Evolutionary conservation across 2,329 filamentous ascomycete species (phyloP), one percentile per base, ranked within the genome.

Genomic region (Apiospora saccharicola): DNA sequence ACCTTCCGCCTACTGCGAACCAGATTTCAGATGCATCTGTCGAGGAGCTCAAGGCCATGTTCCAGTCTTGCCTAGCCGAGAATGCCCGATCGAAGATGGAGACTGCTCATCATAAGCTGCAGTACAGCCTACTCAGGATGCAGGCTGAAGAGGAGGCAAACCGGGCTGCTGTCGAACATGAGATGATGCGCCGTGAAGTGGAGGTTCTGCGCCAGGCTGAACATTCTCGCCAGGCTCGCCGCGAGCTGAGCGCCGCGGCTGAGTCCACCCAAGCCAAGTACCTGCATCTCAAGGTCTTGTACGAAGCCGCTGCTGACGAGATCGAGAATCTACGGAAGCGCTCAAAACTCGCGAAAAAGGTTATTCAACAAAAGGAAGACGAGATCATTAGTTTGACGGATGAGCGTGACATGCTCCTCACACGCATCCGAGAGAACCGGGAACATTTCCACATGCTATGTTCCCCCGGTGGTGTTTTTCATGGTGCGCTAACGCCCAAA

Each of bases 181-280:
- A 96, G 75, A 95, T 98, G 90, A 93, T 92, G n/a, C 90, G 94
- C 74, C 89, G 93, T 30, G 95, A 98, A 82, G 92, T 97, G 26
- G 93, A 98, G 74, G 93, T 95, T 16, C 85, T 98, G 41, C 92
- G 95, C 73, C 87, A 89, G 74, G 91, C 91, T 19, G 93, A 96
- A 79, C 89, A 93, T 79, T 89, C 90, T 70, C 89, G 89, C 70
- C 90, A 92, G 73, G 88, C 88, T 4, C 85, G 86, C 67, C 86
- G 85, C 30, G 88, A 90, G 73, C 83, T 88, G 72, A 87, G 84
- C 75, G 83, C 83, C 8, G 86, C 84, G 26, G 85, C 87, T 4
- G 88, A 90, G 69, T 86, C 87, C 30, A 85, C 87, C 72, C 87
- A 87, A 74, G 82, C 81, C 77, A 89, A 86, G 79, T 90, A 85